Conservation (phyloP, 1,284 basidiomycete genomes). For the Cryptococcus sp. region DNA sequence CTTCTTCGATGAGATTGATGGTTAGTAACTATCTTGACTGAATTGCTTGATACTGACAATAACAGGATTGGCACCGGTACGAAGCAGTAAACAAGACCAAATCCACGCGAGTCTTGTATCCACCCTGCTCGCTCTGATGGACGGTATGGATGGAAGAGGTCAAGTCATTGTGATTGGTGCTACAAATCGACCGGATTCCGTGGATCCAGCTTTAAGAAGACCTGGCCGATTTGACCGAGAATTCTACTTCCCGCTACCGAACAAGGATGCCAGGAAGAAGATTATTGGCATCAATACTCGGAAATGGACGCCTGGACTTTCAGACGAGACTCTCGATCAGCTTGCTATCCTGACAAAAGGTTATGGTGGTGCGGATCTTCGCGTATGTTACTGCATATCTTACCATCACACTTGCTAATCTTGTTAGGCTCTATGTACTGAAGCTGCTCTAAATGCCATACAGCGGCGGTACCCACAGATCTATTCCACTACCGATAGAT, state of each 20-base stretch:
- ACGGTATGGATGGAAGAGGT: slow-evolving; percentile 96
- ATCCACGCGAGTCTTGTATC: slow-evolving; percentile 98
- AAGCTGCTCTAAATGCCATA: slow-evolving; percentile 93
- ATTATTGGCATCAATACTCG: slow-evolving; percentile 90
- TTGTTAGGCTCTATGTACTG: slow-evolving; percentile 83
- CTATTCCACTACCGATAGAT: slow-evolving; percentile 83
- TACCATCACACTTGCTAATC: slow-evolving; percentile 5
- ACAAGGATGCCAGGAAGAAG: slow-evolving; percentile 74
- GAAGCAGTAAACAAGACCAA: slow-evolving; percentile 97
- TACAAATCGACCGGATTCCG: slow-evolving; percentile 93
- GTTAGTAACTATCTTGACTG: slow-evolving; percentile 39
- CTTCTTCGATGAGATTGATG: slow-evolving; percentile 99
- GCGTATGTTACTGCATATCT: slow-evolving; percentile 55
- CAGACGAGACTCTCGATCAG: slow-evolving; percentile 59
- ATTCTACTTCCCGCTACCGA: slow-evolving; percentile 95
- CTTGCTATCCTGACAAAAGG: slow-evolving; percentile 91
- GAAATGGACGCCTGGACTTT: slow-evolving; percentile 82
- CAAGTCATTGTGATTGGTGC: slow-evolving; percentile 99
- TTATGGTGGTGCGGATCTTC: slow-evolving; percentile 93
- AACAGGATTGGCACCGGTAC: slow-evolving; percentile 78
- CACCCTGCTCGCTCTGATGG: slow-evolving; percentile 95
- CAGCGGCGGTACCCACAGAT: slow-evolving; percentile 96
- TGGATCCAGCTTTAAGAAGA: slow-evolving; percentile 89
- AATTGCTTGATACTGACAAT: neutral
- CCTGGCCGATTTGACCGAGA: slow-evolving; percentile 97